Percentiles rank a stretch among this genome's conserved stretches.
Conservation (phyloP, 176 grass and related monocot genomes). For the Triticum turgidum region DNA sequence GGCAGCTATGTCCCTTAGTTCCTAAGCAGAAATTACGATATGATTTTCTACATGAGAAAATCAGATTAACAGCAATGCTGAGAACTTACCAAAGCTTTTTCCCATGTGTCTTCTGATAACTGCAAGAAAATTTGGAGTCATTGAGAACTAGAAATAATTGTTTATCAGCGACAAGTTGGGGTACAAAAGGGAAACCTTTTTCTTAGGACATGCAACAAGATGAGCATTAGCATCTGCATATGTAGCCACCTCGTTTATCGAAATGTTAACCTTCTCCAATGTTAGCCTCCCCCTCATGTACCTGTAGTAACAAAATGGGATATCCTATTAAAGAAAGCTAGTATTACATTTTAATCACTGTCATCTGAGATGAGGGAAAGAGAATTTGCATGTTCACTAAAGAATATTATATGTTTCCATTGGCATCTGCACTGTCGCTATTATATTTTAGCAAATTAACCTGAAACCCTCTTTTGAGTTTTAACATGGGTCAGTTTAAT, state of each 20-base stretch:
- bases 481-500: not conserved
- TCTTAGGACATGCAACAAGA: slow-evolving; percentile 79
- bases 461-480: not conserved
- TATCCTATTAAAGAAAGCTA: not conserved
- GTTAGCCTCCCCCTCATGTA: slow-evolving; percentile 97
- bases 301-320: slow-evolving; percentile 36
- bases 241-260: slow-evolving; percentile 81
- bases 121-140: slow-evolving; percentile 39
- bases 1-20: slow-evolving; percentile 68
- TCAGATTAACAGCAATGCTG: slow-evolving; percentile 3
- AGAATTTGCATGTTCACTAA: not conserved
- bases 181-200: slow-evolving; percentile 53
- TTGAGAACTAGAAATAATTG: slow-evolving; percentile 27
- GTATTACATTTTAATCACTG: not conserved
- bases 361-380: not conserved
- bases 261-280: slow-evolving; percentile 90
- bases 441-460: not conserved
- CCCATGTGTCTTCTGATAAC: slow-evolving; percentile 76
- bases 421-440: not conserved
- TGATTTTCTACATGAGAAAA: not conserved
- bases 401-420: not conserved
- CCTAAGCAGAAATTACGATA: slow-evolving; percentile 49
- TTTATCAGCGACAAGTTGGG: slow-evolving; percentile 2
- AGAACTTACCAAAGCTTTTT: slow-evolving; percentile 82
- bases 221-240: slow-evolving; percentile 82